Evolutionary conservation across 2,329 filamentous ascomycete species (phyloP).

Genomic region (Hypoxylon sp.): DNA sequence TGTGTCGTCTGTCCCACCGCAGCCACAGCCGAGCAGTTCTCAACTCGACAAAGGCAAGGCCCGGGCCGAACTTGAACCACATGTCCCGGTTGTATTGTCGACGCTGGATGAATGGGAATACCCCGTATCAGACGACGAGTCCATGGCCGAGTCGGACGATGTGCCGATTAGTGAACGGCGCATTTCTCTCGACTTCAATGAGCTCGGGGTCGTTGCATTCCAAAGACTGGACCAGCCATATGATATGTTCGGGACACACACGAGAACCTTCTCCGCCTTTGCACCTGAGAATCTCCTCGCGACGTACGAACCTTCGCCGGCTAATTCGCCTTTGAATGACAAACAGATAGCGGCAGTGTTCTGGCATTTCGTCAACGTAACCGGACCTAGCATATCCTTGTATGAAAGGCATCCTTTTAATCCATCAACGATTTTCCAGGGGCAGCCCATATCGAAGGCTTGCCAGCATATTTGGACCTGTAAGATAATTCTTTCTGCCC

Average conservation of each 20-base stretch:
- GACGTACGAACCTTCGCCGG: conserved; percentile 75
- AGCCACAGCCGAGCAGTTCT: conserved; percentile 28
- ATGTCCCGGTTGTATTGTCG: conserved; percentile 14
- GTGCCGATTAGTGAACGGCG: conserved; percentile 31
- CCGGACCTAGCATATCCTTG: conserved; percentile 86
- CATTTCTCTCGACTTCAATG: conserved; percentile 57
- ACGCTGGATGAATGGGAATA: conserved; percentile 57
- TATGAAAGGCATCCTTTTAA: conserved; percentile 88
- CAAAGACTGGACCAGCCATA: conserved; percentile 56
- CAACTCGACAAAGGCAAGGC: conserved; percentile 44
- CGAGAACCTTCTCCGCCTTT: conserved; percentile 66
- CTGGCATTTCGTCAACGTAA: conserved; percentile 91
- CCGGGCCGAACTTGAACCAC: conserved; percentile 39
- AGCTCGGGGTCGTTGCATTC: conserved; percentile 59
- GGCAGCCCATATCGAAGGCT: conserved; percentile 71
- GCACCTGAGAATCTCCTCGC: conserved; percentile 68
- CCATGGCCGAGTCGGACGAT: conserved; percentile 60
- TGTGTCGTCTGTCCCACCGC: conserved; percentile 34
- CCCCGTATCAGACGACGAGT: conserved; percentile 71
- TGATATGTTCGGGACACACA: conserved; percentile 62
- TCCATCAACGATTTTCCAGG: conserved; percentile 75
- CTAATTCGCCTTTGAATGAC: conserved; percentile 82
- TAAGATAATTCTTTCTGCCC: conserved; percentile 34
- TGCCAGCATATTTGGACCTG: conserved; percentile 75
- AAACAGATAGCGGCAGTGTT: conserved; percentile 86